These are phyloP conservation scores for Yarrowia alimentaria DNA, from an alignment of 805 yeast species.

Conservation along the genomic window DNA sequence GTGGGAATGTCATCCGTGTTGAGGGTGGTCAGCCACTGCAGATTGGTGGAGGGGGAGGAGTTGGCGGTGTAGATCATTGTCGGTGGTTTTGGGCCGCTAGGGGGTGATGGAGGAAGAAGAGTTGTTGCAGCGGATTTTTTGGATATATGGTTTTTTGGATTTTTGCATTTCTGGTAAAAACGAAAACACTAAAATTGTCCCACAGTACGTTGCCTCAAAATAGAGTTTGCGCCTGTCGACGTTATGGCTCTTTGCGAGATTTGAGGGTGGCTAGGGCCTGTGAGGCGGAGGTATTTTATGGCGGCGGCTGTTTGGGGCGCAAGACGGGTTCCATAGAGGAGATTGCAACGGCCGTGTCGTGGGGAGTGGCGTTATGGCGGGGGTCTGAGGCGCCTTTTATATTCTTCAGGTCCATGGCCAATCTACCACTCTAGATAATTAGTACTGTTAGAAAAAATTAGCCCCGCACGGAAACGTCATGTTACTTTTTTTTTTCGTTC, in stretches of 20 bases:
- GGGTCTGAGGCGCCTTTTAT: no score
- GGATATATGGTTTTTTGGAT: constrained; percentile 17
- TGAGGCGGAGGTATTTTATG: no score
- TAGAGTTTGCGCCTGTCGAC: constrained; percentile 2
- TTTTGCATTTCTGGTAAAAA: no score
- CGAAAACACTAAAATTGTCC: constrained; percentile 14
- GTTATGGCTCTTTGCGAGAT: constrained; percentile 18
- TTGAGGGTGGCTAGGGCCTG: no score
- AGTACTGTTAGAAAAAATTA: neutral
- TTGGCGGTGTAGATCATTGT: constrained; percentile 23
- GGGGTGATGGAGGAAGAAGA: constrained; percentile 21
- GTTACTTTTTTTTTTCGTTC: constrained; percentile 21
- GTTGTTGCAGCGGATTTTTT: constrained; percentile 21
- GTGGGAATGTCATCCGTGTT: constrained; percentile 73
- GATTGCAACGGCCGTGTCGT: no score
- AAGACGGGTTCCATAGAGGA: no score
- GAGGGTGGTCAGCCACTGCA: constrained; percentile 81
- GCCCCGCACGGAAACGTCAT: constrained; percentile 23
- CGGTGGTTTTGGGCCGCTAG: neutral
- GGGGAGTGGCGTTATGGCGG: no score
- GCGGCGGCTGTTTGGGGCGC: no score
- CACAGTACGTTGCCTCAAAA: constrained; percentile 11
- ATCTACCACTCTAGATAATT: no score
- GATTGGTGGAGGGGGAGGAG: constrained; percentile 40
- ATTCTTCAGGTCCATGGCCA: no score